These are phyloP conservation scores for Colletotrichum sp. DNA, from an alignment of 2,329 filamentous ascomycete species.

Conservation along the genomic window DNA sequence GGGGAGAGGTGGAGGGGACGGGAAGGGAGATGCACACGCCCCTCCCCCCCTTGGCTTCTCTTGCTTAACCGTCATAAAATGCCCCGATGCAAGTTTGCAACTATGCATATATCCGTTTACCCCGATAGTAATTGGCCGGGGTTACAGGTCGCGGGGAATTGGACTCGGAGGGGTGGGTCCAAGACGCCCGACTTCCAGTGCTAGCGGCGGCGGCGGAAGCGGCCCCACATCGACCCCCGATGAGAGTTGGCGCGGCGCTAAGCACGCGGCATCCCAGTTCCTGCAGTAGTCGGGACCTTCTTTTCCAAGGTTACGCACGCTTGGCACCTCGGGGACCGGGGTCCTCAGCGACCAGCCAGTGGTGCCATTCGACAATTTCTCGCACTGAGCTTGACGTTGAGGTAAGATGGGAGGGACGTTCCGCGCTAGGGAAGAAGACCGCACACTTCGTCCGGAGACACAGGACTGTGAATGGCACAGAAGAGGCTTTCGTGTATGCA, in stretches of 20 bases:
- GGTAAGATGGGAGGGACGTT: neutral
- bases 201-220: neutral
- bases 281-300: conserved; percentile 16
- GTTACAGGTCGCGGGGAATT: neutral
- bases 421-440: neutral
- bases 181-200: neutral
- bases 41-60: neutral
- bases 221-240: neutral
- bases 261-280: conserved; percentile 16
- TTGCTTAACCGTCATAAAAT: neutral
- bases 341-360: neutral
- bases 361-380: neutral
- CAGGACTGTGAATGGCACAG: neutral
- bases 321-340: conserved; percentile 5
- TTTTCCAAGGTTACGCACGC: conserved; percentile 14
- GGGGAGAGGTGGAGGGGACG: neutral
- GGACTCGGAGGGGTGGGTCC: neutral
- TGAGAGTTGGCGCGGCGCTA: conserved; percentile 2
- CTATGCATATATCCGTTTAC: neutral
- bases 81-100: neutral
- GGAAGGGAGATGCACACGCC: neutral
- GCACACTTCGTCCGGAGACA: neutral
- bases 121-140: neutral
- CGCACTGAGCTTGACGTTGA: neutral
- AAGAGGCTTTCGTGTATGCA: conserved; percentile 16